Evolutionary conservation across 208 protist species (phyloP).

Genomic region (Phytomonas francai): DNA sequence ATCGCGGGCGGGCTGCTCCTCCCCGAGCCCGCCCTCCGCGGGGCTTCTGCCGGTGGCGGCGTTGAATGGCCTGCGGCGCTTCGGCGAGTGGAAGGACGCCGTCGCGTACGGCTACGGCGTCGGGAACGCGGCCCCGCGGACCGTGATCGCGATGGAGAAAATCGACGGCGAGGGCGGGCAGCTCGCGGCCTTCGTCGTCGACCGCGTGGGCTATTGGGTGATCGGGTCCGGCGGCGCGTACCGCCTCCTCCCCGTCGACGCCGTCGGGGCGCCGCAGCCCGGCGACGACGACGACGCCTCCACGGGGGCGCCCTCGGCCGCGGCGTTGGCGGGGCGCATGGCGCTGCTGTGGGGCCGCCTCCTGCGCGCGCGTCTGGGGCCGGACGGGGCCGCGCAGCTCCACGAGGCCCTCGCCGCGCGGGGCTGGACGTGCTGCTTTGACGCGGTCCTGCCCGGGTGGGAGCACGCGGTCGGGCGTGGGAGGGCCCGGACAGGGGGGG

Average conservation of each 20-base stretch:
- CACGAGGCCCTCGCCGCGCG: slow-evolving; percentile 27
- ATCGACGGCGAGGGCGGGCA: slow-evolving; percentile 68
- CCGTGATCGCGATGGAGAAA: slow-evolving; percentile 41
- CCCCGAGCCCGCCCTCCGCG: neutral
- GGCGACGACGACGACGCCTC: neutral
- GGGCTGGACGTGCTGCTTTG: slow-evolving; percentile 53
- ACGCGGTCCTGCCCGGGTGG: slow-evolving; percentile 41
- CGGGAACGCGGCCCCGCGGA: slow-evolving; percentile 22
- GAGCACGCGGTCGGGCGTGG: slow-evolving; percentile 16
- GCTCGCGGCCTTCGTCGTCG: slow-evolving; percentile 37
- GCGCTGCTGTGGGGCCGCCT: slow-evolving; percentile 36
- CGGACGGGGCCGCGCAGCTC: slow-evolving; percentile 14
- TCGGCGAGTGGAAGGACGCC: slow-evolving; percentile 48
- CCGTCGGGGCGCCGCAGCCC: neutral
- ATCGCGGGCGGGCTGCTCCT: too few species aligned
- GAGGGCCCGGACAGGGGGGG: too few species aligned
- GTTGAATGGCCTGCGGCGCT: slow-evolving; percentile 60
- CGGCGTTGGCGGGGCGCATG: slow-evolving; percentile 32
- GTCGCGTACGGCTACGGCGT: slow-evolving; percentile 15
- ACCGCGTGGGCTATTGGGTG: slow-evolving; percentile 58
- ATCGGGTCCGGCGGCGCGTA: slow-evolving; percentile 45
- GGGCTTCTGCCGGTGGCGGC: slow-evolving; percentile 17
- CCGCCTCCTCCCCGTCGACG: slow-evolving; percentile 34
- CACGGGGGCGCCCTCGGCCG: slow-evolving; percentile 8
- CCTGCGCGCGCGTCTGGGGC: slow-evolving; percentile 13